Percentiles rank a stretch among this genome's conserved stretches.
phyloP scores from a whole-genome alignment of 2,329 filamentous ascomycete genomes.

The Fusarium palustre region DNA sequence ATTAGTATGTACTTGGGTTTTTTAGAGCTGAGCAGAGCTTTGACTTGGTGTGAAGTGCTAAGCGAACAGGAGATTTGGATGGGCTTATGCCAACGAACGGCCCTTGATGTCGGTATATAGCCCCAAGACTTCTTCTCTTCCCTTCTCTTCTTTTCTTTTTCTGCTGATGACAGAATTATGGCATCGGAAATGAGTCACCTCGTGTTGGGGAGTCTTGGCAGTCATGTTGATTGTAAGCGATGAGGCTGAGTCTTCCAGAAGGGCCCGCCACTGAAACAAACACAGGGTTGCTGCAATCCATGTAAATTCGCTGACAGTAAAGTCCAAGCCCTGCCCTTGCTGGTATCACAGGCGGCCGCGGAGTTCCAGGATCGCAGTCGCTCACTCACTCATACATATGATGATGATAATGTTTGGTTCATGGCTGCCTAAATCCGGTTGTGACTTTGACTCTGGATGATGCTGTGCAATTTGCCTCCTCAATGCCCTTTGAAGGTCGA shows the following conservation, averaged over 20 bases:
- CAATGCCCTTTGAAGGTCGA: background rate
- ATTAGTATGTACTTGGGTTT: background rate
- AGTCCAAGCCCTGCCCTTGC: background rate
- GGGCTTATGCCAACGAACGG: slow-evolving; percentile 19
- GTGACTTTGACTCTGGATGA: background rate
- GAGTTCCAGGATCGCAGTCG: background rate
- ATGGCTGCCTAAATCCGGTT: background rate
- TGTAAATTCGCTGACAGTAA: background rate
- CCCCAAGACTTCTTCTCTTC: background rate
- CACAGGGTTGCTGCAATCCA: slow-evolving; percentile 1
- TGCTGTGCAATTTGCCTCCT: slow-evolving; percentile 16
- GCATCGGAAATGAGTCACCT: slow-evolving; percentile 31
- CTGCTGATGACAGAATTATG: slow-evolving; percentile 28
- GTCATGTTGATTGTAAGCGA: slow-evolving; percentile 11
- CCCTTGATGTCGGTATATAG: slow-evolving; percentile 14
- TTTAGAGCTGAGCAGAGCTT: background rate
- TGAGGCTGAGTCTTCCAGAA: slow-evolving; percentile 34
- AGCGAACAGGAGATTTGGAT: slow-evolving; percentile 12
- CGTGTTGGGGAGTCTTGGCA: slow-evolving; percentile 23
- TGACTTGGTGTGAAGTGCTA: slow-evolving; percentile 4
- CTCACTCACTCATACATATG: background rate
- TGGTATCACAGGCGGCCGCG: slow-evolving; percentile 13
- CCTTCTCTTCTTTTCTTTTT: background rate
- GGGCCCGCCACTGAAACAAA: background rate
- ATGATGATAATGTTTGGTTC: slow-evolving; percentile 9